Evolutionary conservation across 306 rosid species (phyloP).

Genomic region (Pyrus communis): DNA sequence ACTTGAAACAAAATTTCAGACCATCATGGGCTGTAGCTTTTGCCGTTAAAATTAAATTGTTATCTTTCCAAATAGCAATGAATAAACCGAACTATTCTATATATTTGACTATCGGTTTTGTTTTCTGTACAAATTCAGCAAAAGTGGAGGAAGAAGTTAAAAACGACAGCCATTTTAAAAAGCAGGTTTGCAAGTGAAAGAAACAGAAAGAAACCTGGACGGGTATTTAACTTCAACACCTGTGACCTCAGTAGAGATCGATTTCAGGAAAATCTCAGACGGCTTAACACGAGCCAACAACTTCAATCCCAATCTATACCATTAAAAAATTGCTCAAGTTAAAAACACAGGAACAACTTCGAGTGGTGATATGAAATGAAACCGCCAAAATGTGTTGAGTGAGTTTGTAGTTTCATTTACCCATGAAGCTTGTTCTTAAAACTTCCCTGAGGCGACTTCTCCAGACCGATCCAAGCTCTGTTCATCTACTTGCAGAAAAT

Average conservation of each 20-base stretch:
- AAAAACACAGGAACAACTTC: neutral
- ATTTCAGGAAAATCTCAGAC: conserved; percentile 77
- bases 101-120: neutral
- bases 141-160: neutral
- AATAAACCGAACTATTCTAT: neutral
- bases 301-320: conserved; percentile 63
- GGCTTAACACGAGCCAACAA: conserved; percentile 83
- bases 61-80: neutral
- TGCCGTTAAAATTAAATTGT: neutral
- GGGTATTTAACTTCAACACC: conserved; percentile 75
- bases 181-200: neutral
- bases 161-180: neutral
- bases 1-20: neutral
- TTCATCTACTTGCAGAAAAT: conserved; percentile 49
- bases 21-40: neutral
- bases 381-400: neutral
- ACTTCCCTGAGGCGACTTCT: conserved; percentile 60
- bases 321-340: neutral
- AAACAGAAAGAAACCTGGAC: conserved; percentile 49
- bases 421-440: conserved; percentile 70
- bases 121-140: neutral
- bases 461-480: conserved; percentile 65
- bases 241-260: conserved; percentile 72
- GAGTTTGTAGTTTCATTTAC: conserved; percentile 17
- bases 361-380: neutral